Evolutionary conservation across 139 green algal species (phyloP), one percentile per base, ranked within the genome.

Genomic region (Chlorella sp.): DNA sequence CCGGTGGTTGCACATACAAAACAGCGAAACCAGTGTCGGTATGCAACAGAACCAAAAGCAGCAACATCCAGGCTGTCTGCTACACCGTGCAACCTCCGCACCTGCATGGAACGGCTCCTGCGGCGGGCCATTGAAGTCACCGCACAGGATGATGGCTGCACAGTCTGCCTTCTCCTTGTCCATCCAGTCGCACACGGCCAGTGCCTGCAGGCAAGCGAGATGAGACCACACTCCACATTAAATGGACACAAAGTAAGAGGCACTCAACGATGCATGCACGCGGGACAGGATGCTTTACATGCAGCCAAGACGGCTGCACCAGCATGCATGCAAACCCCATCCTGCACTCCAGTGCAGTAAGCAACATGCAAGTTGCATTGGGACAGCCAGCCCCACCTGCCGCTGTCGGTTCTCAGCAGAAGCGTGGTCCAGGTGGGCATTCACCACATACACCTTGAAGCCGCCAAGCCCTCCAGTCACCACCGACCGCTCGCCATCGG

Each of bases 361-460:
- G 44, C 44, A 51, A n/a, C n/a, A n/a, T n/a, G n/a, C 44, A 51
- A 51, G 44, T 9, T 51, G 44, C 44, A 51, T 51, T 51, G 11
- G 15, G n/a, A 18, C n/a, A 9, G 21, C 36, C 51, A 12, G 0
- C 6, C 62, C 26, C 78, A 76, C 79, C 73, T 92, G 89, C 30
- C 60, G 68, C 32, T 73, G 71, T 17, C 88, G 78, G 30, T 67
- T 86, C 34, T 85, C 75, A 17, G 67, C 55, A 4, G 84, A 72
- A 12, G 80, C 86, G 71, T 93, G 89, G 78, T 93, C 88, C 38
- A 93, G 73, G 74, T 93, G 89, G 2, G 88, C 89, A 72, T 93
- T 93, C 7, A 92, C 87, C 32, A 93, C 72, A 82, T 86, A 93
- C 34, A 93, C 38, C 73, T 83, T 82, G 23, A 87, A 75, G 51